Base-by-base conservation (phyloP, 2,329 filamentous ascomycete species). In the Neofusicoccum sp. region DNA sequence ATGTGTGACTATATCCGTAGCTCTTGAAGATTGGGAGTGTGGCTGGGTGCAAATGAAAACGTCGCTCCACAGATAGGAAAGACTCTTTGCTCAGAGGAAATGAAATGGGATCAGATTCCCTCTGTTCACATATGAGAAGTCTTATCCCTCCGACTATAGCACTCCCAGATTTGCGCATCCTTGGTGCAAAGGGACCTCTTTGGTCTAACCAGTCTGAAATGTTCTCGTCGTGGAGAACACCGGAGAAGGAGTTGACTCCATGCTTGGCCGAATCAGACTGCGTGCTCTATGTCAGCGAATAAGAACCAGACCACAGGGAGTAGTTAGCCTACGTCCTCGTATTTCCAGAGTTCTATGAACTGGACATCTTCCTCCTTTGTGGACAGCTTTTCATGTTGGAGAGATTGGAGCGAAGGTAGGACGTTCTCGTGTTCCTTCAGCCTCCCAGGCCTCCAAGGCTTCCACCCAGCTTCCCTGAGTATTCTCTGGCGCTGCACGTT, bases 1-100 rank as follows among this genome's bases (percentile, higher is more conserved):
- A 61, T 12, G 47, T 36, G 28, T 61, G 47, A 8, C 34, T 43
- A 28, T 22, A 61, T 8, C 37, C 45, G 29, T 9, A 33, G 36
- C 47, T 52, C 48, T 52, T 50, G 36, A 61, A 61, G 29, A 49
- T 41, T 9, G 58, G 58, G 6, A 61, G 58, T 22, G 58, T 61
- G 14, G 58, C 58, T 6, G 58, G 37, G n/a, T 36, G 37, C 6
- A 61, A 45, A 37, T 44, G 45, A 29, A 50, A 61, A 12, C 39
- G 28, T 7, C 28, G 39, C 16, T 61, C 58, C 36, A 61, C 28
- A 1, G 43, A 28, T 8, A 50, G 22, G 31, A 49, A 61, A 6
- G 47, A 50, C 12, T 61, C 58, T 33, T 34, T 37, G 29, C 45
- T 61, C 34, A 61, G 39, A 14, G 45, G 48, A 31, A 61, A 61